phyloP scores from a whole-genome alignment of 805 yeast species.

The Lachancea kluyveri region DNA sequence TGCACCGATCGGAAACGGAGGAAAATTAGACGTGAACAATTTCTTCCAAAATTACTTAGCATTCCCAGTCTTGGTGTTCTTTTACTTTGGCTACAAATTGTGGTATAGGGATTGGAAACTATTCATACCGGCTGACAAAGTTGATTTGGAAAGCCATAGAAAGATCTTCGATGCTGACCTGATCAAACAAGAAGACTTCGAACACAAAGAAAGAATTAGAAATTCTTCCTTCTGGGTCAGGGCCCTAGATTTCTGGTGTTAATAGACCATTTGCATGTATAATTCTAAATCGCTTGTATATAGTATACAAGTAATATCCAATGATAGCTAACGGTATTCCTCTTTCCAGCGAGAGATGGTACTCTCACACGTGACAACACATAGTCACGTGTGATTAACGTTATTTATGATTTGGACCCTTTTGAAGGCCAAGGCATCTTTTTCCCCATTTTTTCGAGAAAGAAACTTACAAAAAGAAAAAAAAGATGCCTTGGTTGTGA shows the following conservation, averaged over 20 bases:
- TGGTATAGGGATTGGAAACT: conserved; percentile 34
- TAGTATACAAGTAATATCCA: too few species aligned
- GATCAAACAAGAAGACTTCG: conserved; percentile 36
- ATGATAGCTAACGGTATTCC: too few species aligned
- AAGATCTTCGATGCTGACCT: conserved; percentile 35
- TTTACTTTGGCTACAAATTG: conserved; percentile 46
- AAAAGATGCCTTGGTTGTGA: too few species aligned
- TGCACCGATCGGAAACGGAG: conserved; percentile 43
- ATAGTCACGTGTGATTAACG: too few species aligned
- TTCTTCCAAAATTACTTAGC: conserved; percentile 54
- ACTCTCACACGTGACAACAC: too few species aligned
- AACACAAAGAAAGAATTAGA: conserved; percentile 24
- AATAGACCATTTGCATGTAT: too few species aligned
- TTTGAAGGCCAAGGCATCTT: too few species aligned
- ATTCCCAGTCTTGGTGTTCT: conserved; percentile 35
- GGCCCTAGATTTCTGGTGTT: conserved; percentile 6
- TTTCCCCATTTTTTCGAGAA: too few species aligned
- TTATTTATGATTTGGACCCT: too few species aligned
- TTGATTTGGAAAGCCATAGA: conserved; percentile 41
- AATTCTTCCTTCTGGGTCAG: conserved; percentile 5
- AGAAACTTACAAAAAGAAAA: too few species aligned
- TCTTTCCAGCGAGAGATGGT: too few species aligned
- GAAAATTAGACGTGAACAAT: conserved; percentile 29
- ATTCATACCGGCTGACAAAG: conserved; percentile 30
- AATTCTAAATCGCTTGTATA: too few species aligned